These are phyloP conservation scores for Urochloa ruziziensis DNA, from an alignment of 176 grass and related monocot species.

Conservation along the genomic window DNA sequence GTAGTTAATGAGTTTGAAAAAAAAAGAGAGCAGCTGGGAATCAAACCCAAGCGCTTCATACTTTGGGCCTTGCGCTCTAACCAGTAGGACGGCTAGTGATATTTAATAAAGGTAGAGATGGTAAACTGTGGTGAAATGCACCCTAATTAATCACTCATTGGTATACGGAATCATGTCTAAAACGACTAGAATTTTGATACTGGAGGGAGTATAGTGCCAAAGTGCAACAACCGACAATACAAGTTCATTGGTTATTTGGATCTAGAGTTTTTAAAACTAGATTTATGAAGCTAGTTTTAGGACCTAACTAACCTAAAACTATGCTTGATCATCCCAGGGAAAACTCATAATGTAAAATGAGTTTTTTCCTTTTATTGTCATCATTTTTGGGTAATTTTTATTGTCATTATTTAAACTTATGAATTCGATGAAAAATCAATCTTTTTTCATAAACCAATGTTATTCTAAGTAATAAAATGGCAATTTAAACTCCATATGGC, in stretches of 20 bases:
- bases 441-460: background rate
- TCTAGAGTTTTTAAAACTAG: background rate
- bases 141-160: too few species aligned
- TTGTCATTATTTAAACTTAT: background rate
- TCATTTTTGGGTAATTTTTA: too few species aligned
- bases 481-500: background rate
- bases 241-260: background rate
- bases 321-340: background rate
- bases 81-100: too few species aligned
- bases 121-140: too few species aligned
- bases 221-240: background rate
- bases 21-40: too few species aligned
- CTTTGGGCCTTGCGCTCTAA: too few species aligned
- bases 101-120: too few species aligned
- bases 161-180: too few species aligned
- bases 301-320: background rate
- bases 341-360: background rate
- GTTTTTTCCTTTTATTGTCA: background rate
- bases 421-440: background rate
- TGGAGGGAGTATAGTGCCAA: too few species aligned
- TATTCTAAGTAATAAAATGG: background rate
- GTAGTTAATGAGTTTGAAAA: too few species aligned
- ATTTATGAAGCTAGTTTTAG: background rate
- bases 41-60: too few species aligned
- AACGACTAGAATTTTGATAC: too few species aligned